A percentile compares a stretch with the other conserved stretches of the same genome.
Conservation (phyloP, 2,329 filamentous ascomycete genomes). For the Cytospora chrysosperma region DNA sequence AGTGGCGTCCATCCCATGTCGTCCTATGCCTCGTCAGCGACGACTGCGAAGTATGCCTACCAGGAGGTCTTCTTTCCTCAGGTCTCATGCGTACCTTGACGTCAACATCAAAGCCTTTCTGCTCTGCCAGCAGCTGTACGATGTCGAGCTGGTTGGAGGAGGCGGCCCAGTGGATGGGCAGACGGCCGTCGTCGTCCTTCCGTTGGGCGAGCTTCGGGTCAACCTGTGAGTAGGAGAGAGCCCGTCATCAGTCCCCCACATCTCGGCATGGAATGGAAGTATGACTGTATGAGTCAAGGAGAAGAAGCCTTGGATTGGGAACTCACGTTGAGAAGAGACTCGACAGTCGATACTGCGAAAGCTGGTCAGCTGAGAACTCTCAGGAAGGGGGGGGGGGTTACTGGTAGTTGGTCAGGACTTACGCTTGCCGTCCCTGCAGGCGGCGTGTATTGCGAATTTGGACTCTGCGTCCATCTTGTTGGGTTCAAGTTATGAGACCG, state of each 20-base stretch:
- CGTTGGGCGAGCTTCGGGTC: constrained; percentile 72
- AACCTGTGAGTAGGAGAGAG: constrained; percentile 47
- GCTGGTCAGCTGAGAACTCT: constrained; percentile 8
- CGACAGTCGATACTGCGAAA: constrained; percentile 63
- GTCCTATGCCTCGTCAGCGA: constrained; percentile 49
- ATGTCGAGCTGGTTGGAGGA: constrained; percentile 80
- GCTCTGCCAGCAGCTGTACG: constrained; percentile 67
- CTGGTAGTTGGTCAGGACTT: constrained; percentile 33
- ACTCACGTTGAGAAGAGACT: constrained; percentile 69
- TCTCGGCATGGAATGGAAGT: neutral
- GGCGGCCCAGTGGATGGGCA: constrained; percentile 91
- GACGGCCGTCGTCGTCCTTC: constrained; percentile 82
- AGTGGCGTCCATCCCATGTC: constrained; percentile 78
- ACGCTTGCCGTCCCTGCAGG: constrained; percentile 83
- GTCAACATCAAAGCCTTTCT: constrained; percentile 78
- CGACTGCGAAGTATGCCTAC: too few species aligned
- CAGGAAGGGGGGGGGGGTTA: too few species aligned
- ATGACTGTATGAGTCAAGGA: too few species aligned
- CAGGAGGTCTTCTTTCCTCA: too few species aligned
- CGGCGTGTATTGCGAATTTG: constrained; percentile 83
- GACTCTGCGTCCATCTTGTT: constrained; percentile 40
- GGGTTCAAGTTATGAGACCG: neutral
- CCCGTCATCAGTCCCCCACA: neutral
- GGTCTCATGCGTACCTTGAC: constrained; percentile 58
- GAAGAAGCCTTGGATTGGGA: too few species aligned